Evolutionary conservation across 179 eudicot species (phyloP).

Genomic region (Spergularia azorica): DNA sequence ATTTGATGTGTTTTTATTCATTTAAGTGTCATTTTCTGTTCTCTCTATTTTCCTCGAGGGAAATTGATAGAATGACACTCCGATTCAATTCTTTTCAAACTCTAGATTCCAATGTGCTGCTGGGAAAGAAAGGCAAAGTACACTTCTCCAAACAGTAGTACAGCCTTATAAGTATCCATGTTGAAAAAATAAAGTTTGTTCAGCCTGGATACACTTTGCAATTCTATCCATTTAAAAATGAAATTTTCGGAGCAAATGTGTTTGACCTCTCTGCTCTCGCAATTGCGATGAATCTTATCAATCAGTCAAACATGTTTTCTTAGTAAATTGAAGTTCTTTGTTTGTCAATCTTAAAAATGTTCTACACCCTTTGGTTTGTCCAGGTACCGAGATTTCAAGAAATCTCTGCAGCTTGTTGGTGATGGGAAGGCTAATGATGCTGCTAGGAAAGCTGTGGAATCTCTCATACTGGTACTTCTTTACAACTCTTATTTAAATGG

Average conservation of each 20-base stretch:
- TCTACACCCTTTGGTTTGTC: slow-evolving; percentile 16
- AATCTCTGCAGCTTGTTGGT: slow-evolving; percentile 73
- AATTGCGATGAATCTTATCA: not conserved
- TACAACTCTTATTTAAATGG: not conserved
- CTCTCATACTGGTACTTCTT: slow-evolving; percentile 62
- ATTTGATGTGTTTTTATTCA: not conserved
- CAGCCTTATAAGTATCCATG: no score
- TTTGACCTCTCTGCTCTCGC: not conserved
- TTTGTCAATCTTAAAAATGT: not conserved
- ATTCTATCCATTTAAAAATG: not conserved
- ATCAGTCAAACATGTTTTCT: not conserved
- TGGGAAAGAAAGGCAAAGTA: no score
- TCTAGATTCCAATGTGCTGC: not conserved
- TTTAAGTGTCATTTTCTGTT: not conserved
- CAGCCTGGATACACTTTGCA: not conserved
- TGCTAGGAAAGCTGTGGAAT: slow-evolving; percentile 78
- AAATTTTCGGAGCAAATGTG: not conserved
- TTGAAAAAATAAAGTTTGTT: not conserved
- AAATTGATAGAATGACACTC: not conserved
- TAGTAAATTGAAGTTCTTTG: not conserved
- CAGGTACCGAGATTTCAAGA: slow-evolving; percentile 93
- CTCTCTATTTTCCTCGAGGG: not conserved
- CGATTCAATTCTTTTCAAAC: not conserved
- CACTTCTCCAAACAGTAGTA: no score
- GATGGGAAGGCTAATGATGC: slow-evolving; percentile 63